phyloP scores from a whole-genome alignment of 2,329 filamentous ascomycete genomes.

The Colletotrichum magnum region DNA sequence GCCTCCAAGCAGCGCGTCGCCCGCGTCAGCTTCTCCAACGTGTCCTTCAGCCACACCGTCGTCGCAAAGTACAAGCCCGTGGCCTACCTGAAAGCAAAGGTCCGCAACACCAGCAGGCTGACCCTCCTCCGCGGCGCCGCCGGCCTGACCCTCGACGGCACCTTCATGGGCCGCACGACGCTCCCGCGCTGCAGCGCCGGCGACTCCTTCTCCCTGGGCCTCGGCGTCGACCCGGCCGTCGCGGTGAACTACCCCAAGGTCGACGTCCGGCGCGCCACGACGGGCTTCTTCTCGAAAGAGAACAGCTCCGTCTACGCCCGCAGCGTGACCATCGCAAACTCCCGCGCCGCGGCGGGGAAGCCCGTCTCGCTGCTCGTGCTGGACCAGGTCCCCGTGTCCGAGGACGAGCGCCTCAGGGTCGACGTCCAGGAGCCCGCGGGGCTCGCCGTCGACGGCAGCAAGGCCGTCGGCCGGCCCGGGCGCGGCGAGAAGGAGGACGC shows the following conservation, averaged over 20 bases:
- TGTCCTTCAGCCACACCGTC: conserved; percentile 70
- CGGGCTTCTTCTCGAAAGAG: conserved; percentile 68
- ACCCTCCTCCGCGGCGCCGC: conserved; percentile 69
- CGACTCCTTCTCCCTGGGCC: conserved; percentile 65
- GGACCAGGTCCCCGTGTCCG: conserved; percentile 74
- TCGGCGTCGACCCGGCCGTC: conserved; percentile 74
- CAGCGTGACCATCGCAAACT: conserved; percentile 65
- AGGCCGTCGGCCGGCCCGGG: conserved; percentile 52
- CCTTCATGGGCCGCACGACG: conserved; percentile 70
- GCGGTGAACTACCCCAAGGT: conserved; percentile 69
- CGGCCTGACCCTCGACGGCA: conserved; percentile 74
- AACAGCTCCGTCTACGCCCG: conserved; percentile 65
- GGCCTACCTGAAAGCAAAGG: conserved; percentile 71
- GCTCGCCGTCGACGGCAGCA: conserved; percentile 55
- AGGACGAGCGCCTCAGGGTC: conserved; percentile 71
- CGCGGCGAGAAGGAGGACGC: conserved; percentile 50
- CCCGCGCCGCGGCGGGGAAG: conserved; percentile 53
- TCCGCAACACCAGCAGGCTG: conserved; percentile 69
- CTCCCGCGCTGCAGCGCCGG: conserved; percentile 70
- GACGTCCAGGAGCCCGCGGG: conserved; percentile 65
- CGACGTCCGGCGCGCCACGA: conserved; percentile 64
- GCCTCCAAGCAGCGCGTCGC: conserved; percentile 72
- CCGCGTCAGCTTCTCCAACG: conserved; percentile 63
- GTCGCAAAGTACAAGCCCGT: conserved; percentile 73
- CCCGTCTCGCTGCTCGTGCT: conserved; percentile 65